Evolutionary conservation across 306 rosid species (phyloP), one percentile per base, ranked within the genome.

Genomic region (Trifolium subterraneum): DNA sequence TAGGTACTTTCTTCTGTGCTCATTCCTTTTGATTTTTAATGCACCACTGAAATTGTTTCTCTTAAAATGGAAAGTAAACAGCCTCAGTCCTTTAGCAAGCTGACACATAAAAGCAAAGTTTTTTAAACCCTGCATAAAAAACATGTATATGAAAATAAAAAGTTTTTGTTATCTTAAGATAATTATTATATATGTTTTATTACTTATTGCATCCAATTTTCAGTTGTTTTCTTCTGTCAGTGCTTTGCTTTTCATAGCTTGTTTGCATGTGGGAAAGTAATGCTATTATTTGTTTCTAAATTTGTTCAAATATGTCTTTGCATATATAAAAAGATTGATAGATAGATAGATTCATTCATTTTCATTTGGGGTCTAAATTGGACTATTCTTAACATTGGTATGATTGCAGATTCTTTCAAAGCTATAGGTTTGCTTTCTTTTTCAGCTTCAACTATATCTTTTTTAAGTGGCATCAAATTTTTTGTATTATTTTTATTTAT

Each of bases 211-310:
- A 62, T 25, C 64, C n/a, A 56, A 41, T 20, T 72, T 64, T 71
- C 15, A 47, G 15, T 48, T 71, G 68, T 56, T 66, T 82, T 67
- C 77, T 85, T 67, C 9, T 15, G 62, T 85, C 33, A 50, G 42
- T 81, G 78, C 14, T 55, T 66, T 71, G 68, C 86, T 85, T 79
- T 80, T 36, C 70, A 66, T 64, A 39, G 50, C 68, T 79, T 82
- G 82, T 62, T 79, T 60, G 80, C 60, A 79, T 68, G 60, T 58
- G 58, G 31, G 68, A 45, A 27, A 81, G 25, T 44, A 75, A 68
- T 73, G 64, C 29, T 76, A 48, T 70, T 72, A 60, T 29, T 31
- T 51, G 56, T 25, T 13, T 63, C 59, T 14, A 75, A 54, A 35
- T 63, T 35, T 45, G 63, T 72, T 27, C 58, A 33, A 60, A 16